Evolutionary conservation across 2,329 filamentous ascomycete species (phyloP).

Genomic region (Plectosphaerella cucumerina): DNA sequence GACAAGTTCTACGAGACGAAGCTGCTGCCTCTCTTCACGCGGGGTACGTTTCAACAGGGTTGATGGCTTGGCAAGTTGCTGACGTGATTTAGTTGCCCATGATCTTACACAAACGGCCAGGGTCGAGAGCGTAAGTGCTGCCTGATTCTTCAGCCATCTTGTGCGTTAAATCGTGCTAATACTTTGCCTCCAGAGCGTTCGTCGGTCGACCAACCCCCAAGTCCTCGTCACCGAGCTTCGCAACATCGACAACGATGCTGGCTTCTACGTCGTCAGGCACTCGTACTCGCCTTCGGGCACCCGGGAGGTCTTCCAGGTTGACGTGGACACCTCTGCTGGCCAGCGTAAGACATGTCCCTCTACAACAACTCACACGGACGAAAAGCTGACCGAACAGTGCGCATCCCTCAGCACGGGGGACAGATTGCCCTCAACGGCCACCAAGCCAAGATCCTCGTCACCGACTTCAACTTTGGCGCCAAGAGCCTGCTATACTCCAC

Average conservation of each 20-base stretch:
- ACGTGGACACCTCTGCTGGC: conserved; percentile 52
- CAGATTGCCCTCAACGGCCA: conserved; percentile 53
- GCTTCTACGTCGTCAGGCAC: conserved; percentile 58
- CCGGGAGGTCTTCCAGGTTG: conserved; percentile 48
- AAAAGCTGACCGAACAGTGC: conserved; percentile 23
- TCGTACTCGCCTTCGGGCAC: conserved; percentile 45
- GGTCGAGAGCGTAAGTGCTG: conserved; percentile 23
- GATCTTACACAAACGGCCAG: conserved; percentile 53
- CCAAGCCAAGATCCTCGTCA: conserved; percentile 58
- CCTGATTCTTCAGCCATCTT: no score
- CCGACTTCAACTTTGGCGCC: conserved; percentile 52
- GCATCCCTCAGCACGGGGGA: conserved; percentile 45
- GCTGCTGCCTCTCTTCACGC: conserved; percentile 54
- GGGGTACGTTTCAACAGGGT: conserved; percentile 16
- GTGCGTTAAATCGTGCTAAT: background rate
- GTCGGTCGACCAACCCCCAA: conserved; percentile 44
- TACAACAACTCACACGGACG: background rate
- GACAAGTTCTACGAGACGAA: conserved; percentile 62
- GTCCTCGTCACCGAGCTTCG: conserved; percentile 52
- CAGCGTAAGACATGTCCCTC: conserved; percentile 17
- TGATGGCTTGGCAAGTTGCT: background rate
- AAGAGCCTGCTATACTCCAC: conserved; percentile 51
- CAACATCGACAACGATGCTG: conserved; percentile 52
- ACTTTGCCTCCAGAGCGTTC: conserved; percentile 35
- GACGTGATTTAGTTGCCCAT: conserved; percentile 33